These are phyloP conservation scores for Eucalyptus sideroxylon DNA, from an alignment of 345 rosid species.

Conservation along the genomic window DNA sequence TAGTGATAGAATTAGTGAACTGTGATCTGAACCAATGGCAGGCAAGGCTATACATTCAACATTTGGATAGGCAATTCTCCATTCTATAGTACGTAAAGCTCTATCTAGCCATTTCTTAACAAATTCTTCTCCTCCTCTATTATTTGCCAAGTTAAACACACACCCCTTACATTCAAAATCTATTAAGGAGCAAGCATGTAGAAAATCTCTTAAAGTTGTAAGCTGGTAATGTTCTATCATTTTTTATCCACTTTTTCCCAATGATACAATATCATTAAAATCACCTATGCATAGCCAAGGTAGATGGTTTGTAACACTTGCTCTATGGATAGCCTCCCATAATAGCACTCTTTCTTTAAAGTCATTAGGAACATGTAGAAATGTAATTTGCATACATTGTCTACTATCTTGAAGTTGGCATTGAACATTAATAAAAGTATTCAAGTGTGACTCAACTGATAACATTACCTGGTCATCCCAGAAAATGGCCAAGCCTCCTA, in stretches of 20 bases:
- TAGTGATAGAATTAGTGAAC: neutral
- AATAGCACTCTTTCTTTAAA: no score
- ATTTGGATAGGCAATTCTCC: neutral
- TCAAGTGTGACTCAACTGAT: accelerated
- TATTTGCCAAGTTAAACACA: accelerated
- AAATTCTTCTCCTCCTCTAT: neutral
- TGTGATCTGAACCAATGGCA: accelerated
- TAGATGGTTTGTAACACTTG: no score
- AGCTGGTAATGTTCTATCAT: accelerated
- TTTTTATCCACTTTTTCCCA: no score
- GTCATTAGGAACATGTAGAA: no score
- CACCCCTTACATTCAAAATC: accelerated
- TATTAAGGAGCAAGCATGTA: neutral
- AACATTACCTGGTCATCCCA: no score
- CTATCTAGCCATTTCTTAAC: no score
- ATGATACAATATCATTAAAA: no score
- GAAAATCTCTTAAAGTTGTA: accelerated
- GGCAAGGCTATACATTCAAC: neutral
- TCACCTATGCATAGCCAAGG: accelerated
- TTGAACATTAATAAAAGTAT: no score
- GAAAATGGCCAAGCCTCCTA: no score
- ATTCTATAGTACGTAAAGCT: accelerated
- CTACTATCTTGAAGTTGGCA: no score
- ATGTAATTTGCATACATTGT: no score
- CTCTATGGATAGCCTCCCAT: no score